Percentiles rank a stretch among this genome's conserved stretches.
Conservation (phyloP, 108 stramenopile species). For the Stephanodiscus triporus region DNA sequence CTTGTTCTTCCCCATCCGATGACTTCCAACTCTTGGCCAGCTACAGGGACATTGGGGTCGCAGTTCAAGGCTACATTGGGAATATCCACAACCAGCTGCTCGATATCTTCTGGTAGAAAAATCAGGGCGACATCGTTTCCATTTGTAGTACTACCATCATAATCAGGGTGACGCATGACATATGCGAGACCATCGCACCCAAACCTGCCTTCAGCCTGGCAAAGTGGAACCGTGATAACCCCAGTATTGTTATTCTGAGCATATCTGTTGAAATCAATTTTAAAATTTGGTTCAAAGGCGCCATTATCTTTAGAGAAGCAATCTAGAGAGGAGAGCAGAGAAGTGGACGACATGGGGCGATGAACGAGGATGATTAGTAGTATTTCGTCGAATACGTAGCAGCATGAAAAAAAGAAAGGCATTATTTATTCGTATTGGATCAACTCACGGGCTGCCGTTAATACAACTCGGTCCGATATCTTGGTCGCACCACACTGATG, state of each 20-base stretch:
- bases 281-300: too few relatives aligned
- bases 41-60: not conserved
- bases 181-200: not conserved
- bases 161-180: not conserved
- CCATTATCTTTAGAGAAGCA: too few relatives aligned
- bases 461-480: not conserved
- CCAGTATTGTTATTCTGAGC: too few relatives aligned
- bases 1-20: not conserved
- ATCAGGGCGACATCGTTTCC: not conserved
- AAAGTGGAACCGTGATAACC: not conserved
- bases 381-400: not conserved
- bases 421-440: not conserved
- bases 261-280: too few relatives aligned
- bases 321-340: too few relatives aligned
- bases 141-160: not conserved
- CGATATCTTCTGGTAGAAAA: not conserved
- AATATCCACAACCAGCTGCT: not conserved
- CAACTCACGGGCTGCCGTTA: slow-evolving; percentile 8
- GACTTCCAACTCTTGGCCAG: not conserved
- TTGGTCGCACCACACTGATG: not conserved
- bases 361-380: not conserved
- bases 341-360: too few relatives aligned
- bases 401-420: not conserved
- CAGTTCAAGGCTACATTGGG: not conserved
- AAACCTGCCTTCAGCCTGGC: not conserved